Percentiles rank a stretch among this genome's conserved stretches.
phyloP scores from a whole-genome alignment of 371 early-diverging fungal genomes.

The Sporodiniella umbellata region DNA sequence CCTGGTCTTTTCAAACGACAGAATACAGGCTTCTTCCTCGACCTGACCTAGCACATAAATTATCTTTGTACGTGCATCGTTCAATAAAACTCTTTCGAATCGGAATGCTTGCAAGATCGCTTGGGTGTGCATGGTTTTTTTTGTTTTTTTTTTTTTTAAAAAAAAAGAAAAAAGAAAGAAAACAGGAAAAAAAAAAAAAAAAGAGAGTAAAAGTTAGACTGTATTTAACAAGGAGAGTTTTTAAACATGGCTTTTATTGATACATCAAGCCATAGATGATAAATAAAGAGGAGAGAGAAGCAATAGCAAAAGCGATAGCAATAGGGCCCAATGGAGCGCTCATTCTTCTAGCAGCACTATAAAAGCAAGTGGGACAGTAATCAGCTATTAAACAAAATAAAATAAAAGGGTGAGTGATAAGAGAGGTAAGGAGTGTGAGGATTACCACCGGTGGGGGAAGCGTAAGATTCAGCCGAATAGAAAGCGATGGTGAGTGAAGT shows the following conservation, averaged over 20 bases:
- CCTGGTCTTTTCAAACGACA: slow-evolving; percentile 53
- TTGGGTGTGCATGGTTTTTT: no score
- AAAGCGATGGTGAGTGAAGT: slow-evolving; percentile 39
- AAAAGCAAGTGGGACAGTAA: slow-evolving; percentile 43
- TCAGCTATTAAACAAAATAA: slow-evolving; percentile 18
- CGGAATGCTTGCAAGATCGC: slow-evolving; percentile 23
- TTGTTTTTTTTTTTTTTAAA: slow-evolving; percentile 13
- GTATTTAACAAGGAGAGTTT: no score
- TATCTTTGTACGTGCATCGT: slow-evolving; percentile 39
- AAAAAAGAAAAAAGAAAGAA: no score
- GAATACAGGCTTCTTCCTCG: slow-evolving; percentile 25
- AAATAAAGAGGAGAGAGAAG: slow-evolving; percentile 30
- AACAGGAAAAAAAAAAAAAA: neutral
- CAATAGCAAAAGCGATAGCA: slow-evolving; percentile 34
- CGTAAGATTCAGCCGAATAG: slow-evolving; percentile 36
- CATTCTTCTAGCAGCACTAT: slow-evolving; percentile 29
- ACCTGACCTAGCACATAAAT: slow-evolving; percentile 32
- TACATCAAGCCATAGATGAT: slow-evolving; percentile 31
- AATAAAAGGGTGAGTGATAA: neutral
- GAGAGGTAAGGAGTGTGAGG: neutral
- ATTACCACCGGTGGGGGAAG: slow-evolving; percentile 25
- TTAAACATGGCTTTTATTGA: slow-evolving; percentile 4
- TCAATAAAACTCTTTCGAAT: slow-evolving; percentile 32
- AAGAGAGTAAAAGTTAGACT: neutral
- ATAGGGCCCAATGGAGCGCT: slow-evolving; percentile 24